These are phyloP conservation scores for Tylopilus microsporus DNA, from an alignment of 1,284 basidiomycete species.

Conservation along the genomic window DNA sequence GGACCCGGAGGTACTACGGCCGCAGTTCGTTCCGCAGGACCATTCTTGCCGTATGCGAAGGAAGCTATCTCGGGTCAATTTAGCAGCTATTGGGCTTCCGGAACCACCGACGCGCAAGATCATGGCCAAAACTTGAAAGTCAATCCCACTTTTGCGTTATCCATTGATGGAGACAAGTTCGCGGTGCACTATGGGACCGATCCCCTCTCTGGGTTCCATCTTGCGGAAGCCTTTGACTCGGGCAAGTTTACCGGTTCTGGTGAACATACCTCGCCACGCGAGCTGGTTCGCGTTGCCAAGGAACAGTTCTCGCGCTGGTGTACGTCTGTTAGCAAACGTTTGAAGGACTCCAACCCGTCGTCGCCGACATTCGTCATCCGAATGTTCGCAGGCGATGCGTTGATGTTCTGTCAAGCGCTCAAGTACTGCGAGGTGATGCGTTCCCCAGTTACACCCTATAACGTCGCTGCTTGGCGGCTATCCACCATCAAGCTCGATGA, in stretches of 20 bases:
- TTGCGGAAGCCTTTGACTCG: conserved; percentile 35
- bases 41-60: conserved; percentile 23
- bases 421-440: conserved; percentile 11
- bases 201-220: conserved; percentile 45
- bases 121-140: conserved; percentile 20
- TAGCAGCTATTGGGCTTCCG: conserved; percentile 40
- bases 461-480: conserved; percentile 32
- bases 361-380: conserved; percentile 24
- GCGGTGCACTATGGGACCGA: conserved; percentile 46
- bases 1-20: neutral
- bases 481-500: conserved; percentile 33
- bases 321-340: conserved; percentile 9
- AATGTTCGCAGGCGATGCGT: conserved; percentile 33
- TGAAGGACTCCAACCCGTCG: conserved; percentile 12
- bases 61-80: conserved; percentile 23
- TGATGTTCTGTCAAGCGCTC: conserved; percentile 30
- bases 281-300: conserved; percentile 17
- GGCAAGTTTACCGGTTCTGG: neutral
- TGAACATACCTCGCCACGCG: neutral
- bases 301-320: conserved; percentile 28
- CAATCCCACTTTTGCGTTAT: conserved; percentile 49
- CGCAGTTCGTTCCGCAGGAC: conserved; percentile 38
- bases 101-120: conserved; percentile 32
- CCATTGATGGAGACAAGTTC: conserved; percentile 39
- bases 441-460: conserved; percentile 14